Base-by-base conservation (phyloP, 495 filamentous ascomycete species). In the Podospora sp. region DNA sequence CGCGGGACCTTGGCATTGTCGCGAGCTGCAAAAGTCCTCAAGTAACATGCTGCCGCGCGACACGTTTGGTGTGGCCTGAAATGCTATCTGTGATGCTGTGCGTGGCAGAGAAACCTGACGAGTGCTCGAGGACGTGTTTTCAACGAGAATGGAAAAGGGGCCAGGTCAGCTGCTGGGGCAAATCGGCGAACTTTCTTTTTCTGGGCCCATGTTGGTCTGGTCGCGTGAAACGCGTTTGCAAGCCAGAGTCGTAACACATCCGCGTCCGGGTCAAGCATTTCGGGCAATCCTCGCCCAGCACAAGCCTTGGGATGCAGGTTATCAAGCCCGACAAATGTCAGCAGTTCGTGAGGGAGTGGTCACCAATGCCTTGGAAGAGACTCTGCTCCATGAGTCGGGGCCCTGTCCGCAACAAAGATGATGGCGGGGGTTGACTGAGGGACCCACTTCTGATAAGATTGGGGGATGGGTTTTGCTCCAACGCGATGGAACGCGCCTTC, bases 401-500 rank as follows among this genome's bases (percentile, higher is more conserved):
- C n/a, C 8, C 8, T 33, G 29, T 4, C 29, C 8, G 29, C 29
- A n/a, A 33, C 29, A 33, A 33, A 4, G 29, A 8, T 33, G 29
- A 33, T 33, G 29, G 29, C 29, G 29, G 40, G 11, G 40, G 16
- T 12, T 2, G 12, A 12, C 14, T 4, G 52, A 26, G 8, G 9
- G 62, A 35, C 51, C 62, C 33, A 33, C 61, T 62, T 24, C 21
- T 16, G 51, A 51, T 51, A 25, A 65, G 51, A 62, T 51, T 50
- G 21, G 27, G 26, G 57, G 36, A 33, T 27, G 7, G 14, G 20
- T 62, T 61, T 33, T 65, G 55, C n/a, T 21, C 24, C 65, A 20
- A 60, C 52, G 63, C 51, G 52, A 40, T 63, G 61, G 56, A 36
- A 62, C 24, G 63, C 61, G 25, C 57, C 66, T 50, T 65, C 61